These are phyloP conservation scores for Tilletiopsis washingtonensis DNA, from an alignment of 1,284 basidiomycete genomes.

Conservation along the genomic window DNA sequence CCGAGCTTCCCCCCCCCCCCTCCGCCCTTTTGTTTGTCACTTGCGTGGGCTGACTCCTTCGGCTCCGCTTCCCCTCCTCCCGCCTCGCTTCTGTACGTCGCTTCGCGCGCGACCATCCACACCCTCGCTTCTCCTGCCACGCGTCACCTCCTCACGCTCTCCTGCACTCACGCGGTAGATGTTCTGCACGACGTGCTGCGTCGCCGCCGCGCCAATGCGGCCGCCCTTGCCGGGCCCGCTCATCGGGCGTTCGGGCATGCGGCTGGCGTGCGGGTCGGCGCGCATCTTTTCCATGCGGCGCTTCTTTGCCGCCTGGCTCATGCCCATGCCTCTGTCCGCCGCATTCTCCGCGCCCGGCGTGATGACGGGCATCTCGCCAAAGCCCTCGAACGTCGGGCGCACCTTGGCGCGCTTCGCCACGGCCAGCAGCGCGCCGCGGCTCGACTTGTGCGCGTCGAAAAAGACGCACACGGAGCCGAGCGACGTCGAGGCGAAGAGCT, in stretches of 20 bases:
- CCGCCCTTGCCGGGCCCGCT: conserved; percentile 85
- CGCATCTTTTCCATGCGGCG: conserved; percentile 80
- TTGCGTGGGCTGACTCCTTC: too few relatives aligned
- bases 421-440: conserved; percentile 83
- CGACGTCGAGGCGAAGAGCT: conserved; percentile 31
- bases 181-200: conserved; percentile 86
- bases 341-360: conserved; percentile 48
- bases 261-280: conserved; percentile 56
- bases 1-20: too few relatives aligned
- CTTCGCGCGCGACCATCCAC: too few relatives aligned
- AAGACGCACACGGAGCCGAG: conserved; percentile 74
- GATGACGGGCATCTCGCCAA: conserved; percentile 16
- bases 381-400: conserved; percentile 5
- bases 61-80: too few relatives aligned
- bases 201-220: conserved; percentile 86
- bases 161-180: conserved; percentile 80
- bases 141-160: too few relatives aligned
- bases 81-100: too few relatives aligned
- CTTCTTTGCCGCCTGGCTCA: conserved; percentile 55
- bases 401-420: conserved; percentile 56
- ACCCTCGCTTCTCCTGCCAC: too few relatives aligned
- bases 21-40: too few relatives aligned
- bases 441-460: conserved; percentile 77
- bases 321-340: conserved; percentile 8
- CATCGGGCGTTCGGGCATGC: conserved; percentile 65